Base-by-base conservation (phyloP, 2,329 filamentous ascomycete species). In the Botrytis porri region DNA sequence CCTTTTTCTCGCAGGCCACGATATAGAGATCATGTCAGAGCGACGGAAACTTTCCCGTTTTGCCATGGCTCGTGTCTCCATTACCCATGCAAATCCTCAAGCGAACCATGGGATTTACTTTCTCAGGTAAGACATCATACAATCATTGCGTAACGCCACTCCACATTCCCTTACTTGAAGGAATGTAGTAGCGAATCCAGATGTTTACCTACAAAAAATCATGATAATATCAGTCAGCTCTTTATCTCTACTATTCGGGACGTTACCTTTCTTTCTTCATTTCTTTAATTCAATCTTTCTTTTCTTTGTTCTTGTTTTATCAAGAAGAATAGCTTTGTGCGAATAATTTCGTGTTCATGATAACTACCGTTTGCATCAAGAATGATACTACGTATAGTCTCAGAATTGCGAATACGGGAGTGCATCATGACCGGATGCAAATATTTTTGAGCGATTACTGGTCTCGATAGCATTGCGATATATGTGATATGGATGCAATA, bases 341-440 rank as follows among this genome's bases (percentile, higher is more conserved):
- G 45, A 41, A 57, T 6, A 14, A 32, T 16, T 57, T 57, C 48
- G 37, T 29, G 20, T 61, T 70, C 20, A 22, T 48, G 39, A 45
- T 22, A n/a, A 66, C 37, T 18, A 54, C n/a, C 61, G 70, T 71
- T 59, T 66, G 70, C 70, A 71, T 71, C 60, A 71, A 63, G 39
- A 64, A 39, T 70, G 69, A 70, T 64, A 62, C 39, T 12, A 70
- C 54, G 54, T 25, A 25, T 41, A 69, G 65, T 20, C 37, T 69
- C 65, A 70, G 43, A 51, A 54, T 37, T 61, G 43, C 43, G 57
- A 54, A 39, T 51, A 37, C 51, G 54, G 69, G 57, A 62, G 16
- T 48, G 39, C 54, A 62, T 70, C 54, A 37, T 37, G 29, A 2
- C 65, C 48, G 37, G 35, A 60, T 70, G 67, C 67, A 61, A 45